Percentiles rank a stretch among this genome's conserved stretches.
Conservation (phyloP, 1,284 basidiomycete species). For the Papiliotrema nemorosa region DNA sequence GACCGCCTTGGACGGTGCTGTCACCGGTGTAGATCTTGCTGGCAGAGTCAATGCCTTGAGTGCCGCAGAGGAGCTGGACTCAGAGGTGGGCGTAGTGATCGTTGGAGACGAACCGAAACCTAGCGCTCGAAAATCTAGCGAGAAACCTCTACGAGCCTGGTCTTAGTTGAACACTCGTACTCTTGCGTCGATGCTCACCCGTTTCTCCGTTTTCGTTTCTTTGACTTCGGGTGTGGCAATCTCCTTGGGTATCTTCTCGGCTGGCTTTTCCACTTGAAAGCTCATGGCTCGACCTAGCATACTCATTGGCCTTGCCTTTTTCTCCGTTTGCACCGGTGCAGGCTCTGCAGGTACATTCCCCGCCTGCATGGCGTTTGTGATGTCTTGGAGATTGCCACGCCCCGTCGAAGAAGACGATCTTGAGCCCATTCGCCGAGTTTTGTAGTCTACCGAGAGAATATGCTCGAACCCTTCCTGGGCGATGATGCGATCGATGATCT, state of each 20-base stretch:
- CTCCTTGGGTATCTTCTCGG: background rate
- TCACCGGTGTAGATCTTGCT: background rate
- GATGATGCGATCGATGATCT: conserved; percentile 90
- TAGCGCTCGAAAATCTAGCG: conserved; percentile 45
- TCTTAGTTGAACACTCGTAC: background rate
- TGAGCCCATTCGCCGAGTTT: conserved; percentile 27
- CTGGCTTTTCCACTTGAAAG: background rate
- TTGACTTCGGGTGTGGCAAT: background rate
- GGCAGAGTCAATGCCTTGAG: conserved; percentile 34
- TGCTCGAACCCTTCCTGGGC: conserved; percentile 90
- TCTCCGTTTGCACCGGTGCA: conserved; percentile 2
- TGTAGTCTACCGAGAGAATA: conserved; percentile 82
- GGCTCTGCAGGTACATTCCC: background rate
- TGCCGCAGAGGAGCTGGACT: conserved; percentile 21
- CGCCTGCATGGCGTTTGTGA: conserved; percentile 5
- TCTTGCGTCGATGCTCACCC: conserved; percentile 11
- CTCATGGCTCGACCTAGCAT: conserved; percentile 27
- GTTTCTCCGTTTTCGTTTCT: conserved; percentile 13
- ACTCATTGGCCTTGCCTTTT: conserved; percentile 28
- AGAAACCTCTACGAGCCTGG: conserved; percentile 42
- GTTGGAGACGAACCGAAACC: conserved; percentile 31
- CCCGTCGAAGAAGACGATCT: background rate
- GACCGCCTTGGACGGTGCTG: background rate
- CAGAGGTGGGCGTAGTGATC: conserved; percentile 8
- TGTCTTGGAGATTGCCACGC: conserved; percentile 6